Conservation (phyloP, 129 eudicot genomes). For the Oenanthe sinensis region DNA sequence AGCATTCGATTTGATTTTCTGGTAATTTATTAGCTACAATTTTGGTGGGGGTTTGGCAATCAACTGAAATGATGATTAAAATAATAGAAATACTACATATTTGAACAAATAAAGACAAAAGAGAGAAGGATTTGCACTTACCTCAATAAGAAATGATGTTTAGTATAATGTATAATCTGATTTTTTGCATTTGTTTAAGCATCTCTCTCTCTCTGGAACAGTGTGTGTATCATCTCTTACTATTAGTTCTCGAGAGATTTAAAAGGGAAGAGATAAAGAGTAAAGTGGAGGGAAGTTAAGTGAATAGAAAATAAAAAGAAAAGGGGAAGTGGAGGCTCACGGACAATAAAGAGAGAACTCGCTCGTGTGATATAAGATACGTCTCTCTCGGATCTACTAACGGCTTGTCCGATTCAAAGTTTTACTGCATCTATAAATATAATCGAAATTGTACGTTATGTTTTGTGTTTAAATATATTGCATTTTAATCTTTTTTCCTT, state of each 20-base stretch:
- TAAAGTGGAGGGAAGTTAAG: slow-evolving; percentile 2
- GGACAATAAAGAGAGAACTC: slow-evolving; percentile 1
- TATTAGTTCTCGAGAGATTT: neutral
- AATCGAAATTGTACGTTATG: no score
- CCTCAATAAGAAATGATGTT: neutral
- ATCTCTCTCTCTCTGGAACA: neutral
- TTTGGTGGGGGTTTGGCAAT: neutral
- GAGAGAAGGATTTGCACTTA: neutral
- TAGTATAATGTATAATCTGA: neutral
- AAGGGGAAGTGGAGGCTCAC: neutral
- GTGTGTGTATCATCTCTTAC: neutral
- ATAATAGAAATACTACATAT: neutral
- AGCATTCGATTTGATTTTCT: neutral
- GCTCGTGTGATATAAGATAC: neutral
- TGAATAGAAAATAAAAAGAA: neutral
- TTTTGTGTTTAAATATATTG: no score
- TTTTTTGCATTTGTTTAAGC: neutral
- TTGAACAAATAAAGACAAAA: neutral
- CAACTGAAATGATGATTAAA: neutral
- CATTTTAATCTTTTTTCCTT: no score
- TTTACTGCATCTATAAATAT: no score
- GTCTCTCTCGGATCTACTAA: neutral
- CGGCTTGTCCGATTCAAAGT: no score
- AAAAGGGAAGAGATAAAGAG: neutral
- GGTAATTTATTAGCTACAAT: neutral